Conservation (phyloP, 148 eudicot species). For the Cornus controversa region DNA sequence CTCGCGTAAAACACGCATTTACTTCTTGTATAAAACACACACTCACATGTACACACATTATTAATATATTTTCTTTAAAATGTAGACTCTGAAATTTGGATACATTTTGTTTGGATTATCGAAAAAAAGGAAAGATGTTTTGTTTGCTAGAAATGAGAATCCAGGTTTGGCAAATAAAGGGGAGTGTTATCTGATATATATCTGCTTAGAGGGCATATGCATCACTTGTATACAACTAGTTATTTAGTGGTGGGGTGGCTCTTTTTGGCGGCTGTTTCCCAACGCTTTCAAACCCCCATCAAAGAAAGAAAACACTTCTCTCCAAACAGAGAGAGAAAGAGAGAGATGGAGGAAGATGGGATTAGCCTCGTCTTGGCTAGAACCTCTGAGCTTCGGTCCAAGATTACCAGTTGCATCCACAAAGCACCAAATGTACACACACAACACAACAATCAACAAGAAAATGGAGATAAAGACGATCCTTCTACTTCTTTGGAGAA, state of each 20-base stretch:
- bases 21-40: too few species aligned
- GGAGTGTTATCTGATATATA: neutral
- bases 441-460: conserved; percentile 3
- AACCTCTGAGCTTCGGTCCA: conserved; percentile 70
- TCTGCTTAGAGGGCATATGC: conserved; percentile 4
- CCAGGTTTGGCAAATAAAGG: neutral
- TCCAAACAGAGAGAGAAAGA: neutral
- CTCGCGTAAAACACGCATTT: too few species aligned
- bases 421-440: conserved; percentile 19
- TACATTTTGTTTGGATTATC: too few species aligned
- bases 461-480: neutral
- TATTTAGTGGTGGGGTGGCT: too few species aligned
- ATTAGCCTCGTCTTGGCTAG: conserved; percentile 65
- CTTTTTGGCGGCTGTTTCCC: neutral
- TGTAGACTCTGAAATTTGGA: too few species aligned
- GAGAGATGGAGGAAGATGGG: conserved; percentile 77
- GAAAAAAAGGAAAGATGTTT: neutral
- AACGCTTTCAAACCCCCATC: neutral
- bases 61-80: too few species aligned
- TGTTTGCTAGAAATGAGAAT: neutral
- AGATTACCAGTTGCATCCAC: conserved; percentile 63
- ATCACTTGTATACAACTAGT: conserved; percentile 7
- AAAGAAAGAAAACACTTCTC: neutral
- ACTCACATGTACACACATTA: too few species aligned
- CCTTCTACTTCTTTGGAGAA: neutral